Evolutionary conservation across 2,329 filamentous ascomycete species (phyloP).

Genomic region (Ophiostoma australiae): DNA sequence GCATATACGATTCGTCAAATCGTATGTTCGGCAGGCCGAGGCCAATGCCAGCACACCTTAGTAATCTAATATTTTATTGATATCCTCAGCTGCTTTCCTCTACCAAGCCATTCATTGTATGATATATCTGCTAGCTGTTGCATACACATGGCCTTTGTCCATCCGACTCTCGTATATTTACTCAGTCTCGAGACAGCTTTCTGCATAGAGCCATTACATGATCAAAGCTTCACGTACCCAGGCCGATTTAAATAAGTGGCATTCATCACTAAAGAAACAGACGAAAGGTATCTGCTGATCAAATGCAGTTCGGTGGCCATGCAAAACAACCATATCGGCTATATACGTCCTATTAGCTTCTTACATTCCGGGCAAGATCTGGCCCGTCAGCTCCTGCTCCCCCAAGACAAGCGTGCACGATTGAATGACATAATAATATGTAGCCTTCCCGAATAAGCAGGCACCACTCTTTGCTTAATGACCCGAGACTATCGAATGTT

Average conservation of each 20-base stretch:
- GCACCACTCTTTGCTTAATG: neutral
- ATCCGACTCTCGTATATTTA: neutral
- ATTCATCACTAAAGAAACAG: neutral
- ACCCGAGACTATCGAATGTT: constrained; percentile 13
- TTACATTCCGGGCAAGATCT: neutral
- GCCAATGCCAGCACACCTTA: neutral
- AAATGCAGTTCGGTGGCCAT: neutral
- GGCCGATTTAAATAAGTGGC: neutral
- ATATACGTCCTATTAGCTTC: neutral
- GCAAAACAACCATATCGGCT: neutral
- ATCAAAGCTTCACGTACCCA: neutral
- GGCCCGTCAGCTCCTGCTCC: neutral
- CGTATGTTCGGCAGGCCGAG: neutral
- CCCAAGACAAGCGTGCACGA: neutral
- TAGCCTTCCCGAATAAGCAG: neutral
- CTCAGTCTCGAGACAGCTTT: neutral
- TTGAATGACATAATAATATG: neutral
- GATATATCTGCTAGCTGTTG: neutral
- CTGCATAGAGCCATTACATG: neutral
- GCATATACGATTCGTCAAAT: neutral
- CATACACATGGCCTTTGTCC: neutral
- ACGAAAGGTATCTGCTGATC: neutral
- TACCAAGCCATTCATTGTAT: no score
- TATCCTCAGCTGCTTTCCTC: neutral
- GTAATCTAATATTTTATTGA: neutral